Percentiles rank a stretch among this genome's conserved stretches.
Evolutionary conservation across 345 rosid species (phyloP).

Genomic region (Boechera stricta): DNA sequence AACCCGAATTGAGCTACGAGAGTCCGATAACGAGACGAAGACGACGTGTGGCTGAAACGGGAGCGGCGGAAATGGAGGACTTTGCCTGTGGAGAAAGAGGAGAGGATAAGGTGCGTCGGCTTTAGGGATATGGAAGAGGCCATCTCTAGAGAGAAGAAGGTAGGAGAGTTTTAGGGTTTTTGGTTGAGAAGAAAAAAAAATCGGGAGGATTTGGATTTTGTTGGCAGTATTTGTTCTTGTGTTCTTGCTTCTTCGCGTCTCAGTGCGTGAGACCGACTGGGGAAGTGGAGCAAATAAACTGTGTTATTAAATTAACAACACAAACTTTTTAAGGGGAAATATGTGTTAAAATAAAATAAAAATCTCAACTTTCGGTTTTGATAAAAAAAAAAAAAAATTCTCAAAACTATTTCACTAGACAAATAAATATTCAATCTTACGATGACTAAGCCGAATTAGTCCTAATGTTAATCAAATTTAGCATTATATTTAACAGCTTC

Average conservation of each 20-base stretch:
- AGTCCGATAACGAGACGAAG: slow-evolving; percentile 53
- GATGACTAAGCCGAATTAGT: too few species aligned
- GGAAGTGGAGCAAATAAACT: slow-evolving; percentile 23
- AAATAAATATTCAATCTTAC: too few species aligned
- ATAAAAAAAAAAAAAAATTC: too few species aligned
- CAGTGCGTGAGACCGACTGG: slow-evolving; percentile 22
- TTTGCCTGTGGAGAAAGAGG: slow-evolving; percentile 46
- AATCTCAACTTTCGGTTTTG: too few species aligned
- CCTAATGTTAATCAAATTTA: too few species aligned
- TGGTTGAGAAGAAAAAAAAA: slow-evolving; percentile 23
- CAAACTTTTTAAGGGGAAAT: too few species aligned
- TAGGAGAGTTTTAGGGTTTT: slow-evolving; percentile 34
- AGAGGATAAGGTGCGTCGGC: slow-evolving; percentile 47
- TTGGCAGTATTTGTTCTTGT: slow-evolving; percentile 3
- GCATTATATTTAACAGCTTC: too few species aligned
- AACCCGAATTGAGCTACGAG: slow-evolving; percentile 69
- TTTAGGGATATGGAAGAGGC: slow-evolving; percentile 45
- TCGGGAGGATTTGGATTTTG: slow-evolving; percentile 10
- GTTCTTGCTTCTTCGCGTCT: slow-evolving; percentile 22
- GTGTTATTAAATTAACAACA: too few species aligned
- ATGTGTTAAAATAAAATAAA: too few species aligned
- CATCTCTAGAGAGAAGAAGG: slow-evolving; percentile 32
- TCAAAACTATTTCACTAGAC: too few species aligned
- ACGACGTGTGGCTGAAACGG: slow-evolving; percentile 45
- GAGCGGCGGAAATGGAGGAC: slow-evolving; percentile 48